Evolutionary conservation across 1,284 basidiomycete species (phyloP), one percentile per base, ranked within the genome.

Genomic region (Cerrena zonata): DNA sequence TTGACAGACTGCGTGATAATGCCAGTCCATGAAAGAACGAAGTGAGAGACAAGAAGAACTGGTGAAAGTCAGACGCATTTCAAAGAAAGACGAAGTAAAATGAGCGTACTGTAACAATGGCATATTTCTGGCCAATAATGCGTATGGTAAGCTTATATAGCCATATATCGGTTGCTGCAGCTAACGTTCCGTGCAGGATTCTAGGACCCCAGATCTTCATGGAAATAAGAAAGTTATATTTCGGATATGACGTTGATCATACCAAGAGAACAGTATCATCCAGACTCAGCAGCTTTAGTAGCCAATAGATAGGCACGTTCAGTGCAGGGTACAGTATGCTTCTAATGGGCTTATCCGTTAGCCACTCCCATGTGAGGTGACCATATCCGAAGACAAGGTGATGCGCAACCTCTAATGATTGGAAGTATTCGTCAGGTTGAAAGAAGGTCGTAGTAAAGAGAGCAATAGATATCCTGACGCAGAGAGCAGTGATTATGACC

Each of bases 371-470:
- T 24, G 94, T 97, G 36, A 91, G 74, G 61, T 87, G 81, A 1
- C 94, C 96, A 67, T 91, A 93, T 26, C 93, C 93, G 66, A 92
- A 99, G 49, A 95, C 91, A 41, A 86, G 68, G 48, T 76, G 75
- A 65, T 98, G 90, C 0, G 96, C 96, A 25, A 93, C 88, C 65
- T 99, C 96, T 39, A 96, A 78, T 7, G 93, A 82, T 65, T 99
- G 96, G 62, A 88, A 98, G 69, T 91, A 96, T 70, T 99, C 96
- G 69, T 99, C 96, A 1, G 96, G 95, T 66, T 98, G 94, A 66
- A 99, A 99, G 72, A 89, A 91, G 0, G 94, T 93, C 46, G 80
- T 78, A 0, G 91, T 94, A 22, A 75, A 69, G 12, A 94, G 63
- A 0, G 89, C 86, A 40, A 89, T 70, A 4, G 70, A 53, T 43